Evolutionary conservation across 148 eudicot species (phyloP), one percentile per base, ranked within the genome.

Genomic region (Dianthus caryophyllus): DNA sequence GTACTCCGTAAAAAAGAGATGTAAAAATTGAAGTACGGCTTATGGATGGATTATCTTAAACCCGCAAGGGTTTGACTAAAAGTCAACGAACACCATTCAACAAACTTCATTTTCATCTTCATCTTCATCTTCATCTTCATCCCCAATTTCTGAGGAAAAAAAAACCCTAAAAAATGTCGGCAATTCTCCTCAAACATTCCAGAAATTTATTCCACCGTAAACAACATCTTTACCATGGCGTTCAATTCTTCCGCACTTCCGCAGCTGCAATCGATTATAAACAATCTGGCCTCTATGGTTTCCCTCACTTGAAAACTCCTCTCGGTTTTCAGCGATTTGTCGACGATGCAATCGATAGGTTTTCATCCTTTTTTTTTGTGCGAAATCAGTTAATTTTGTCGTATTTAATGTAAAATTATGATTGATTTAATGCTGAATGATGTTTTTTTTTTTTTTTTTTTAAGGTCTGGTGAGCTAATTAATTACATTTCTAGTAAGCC

Each of bases 401-500:
- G n/a, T n/a, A n/a, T n/a, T n/a, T n/a, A n/a, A n/a, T 53, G 10
- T 53, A 53, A 11, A 21, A 8, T 13, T 33, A 5, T 18, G 64
- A 33, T 60, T n/a, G 41, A 59, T 31, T 33, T 25, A 7, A 6
- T 61, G 5, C 38, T 50, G 48, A 60, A 51, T 71, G 10, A 21
- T 49, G 62, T 2, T 63, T 20, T 27, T n/a, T n/a, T n/a, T n/a
- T n/a, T n/a, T 18, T 68, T n/a, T n/a, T n/a, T n/a, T n/a, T n/a
- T n/a, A n/a, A 94, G 98, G 92, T 87, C 96, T 24, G 83, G 87
- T n/a, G 98, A 94, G 71, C 96, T 94, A 12, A 80, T 90, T 12
- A 61, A 67, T 79, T 84, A 74, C 77, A 86, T 94, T 47, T 73
- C 90, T 63, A 67, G 68, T 59, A 84, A 78, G 92, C 92, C 98